Evolutionary conservation across 371 early-diverging fungal species (phyloP), one percentile per base, ranked within the genome.

Genomic region (Mycotypha africana): DNA sequence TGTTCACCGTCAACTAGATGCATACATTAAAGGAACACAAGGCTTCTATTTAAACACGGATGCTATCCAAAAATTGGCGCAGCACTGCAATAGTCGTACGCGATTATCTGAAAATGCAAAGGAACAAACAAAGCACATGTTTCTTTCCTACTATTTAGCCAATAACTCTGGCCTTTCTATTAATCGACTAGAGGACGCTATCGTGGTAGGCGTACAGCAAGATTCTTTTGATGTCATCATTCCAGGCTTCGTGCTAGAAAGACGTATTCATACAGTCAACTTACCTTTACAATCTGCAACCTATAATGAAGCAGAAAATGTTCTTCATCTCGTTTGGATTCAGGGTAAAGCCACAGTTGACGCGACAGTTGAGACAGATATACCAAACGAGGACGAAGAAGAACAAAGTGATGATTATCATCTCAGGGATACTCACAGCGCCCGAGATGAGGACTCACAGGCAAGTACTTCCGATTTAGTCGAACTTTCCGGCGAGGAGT

Each of bases 1-100:
- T 36, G 97, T 98, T 0, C 98, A 98, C 54, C 85, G 96, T 6
- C 74, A 78, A 38, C 47, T 89, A 11, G 65, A 70, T 20, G 55
- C 58, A 3, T 45, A 49, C 8, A 21, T 65, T 2, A 49, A 49
- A 5, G 59, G 60, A 36, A 55, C 58, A 35, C 53, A 58, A 42
- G 66, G 70, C 9, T 81, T 70, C 40, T 81, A 78, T 31, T 38
- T 74, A 42, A 70, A 65, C 7, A 47, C 64, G 14, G 67, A 66
- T 11, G 44, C 46, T 6, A 51, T 78, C 11, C 69, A 72, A 30
- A 65, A 60, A 24, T 73, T 70, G 16, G 83, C 89, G 2, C 72
- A 71, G 11, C 76, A 67, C 14, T 89, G 90, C 62, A 89, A 92
- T 44, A 60, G 67, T 12, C 73, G 78, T 25, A 85, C 85, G 42